Evolutionary conservation across 495 filamentous ascomycete species (phyloP).

Genomic region (Choiromyces venosus): DNA sequence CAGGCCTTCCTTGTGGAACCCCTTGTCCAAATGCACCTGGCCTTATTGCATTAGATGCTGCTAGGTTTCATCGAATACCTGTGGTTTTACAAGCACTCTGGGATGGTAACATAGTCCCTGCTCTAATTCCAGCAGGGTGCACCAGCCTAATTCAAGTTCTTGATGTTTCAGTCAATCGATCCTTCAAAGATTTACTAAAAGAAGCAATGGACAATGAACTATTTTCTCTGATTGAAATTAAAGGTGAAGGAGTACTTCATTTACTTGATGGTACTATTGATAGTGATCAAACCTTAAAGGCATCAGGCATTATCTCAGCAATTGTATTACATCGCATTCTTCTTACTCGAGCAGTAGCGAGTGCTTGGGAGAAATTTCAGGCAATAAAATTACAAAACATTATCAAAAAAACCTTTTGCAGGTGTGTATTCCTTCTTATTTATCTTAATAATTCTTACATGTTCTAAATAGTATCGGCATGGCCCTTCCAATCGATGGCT

Average conservation of each 20-base stretch:
- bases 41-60: neutral
- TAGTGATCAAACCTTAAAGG: neutral
- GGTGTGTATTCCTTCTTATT: no score
- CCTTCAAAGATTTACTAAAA: conserved; percentile 6
- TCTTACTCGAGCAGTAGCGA: no score
- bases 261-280: neutral
- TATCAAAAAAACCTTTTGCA: no score
- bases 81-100: neutral
- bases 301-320: neutral
- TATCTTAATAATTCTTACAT: no score
- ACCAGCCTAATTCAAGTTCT: conserved; percentile 4
- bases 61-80: neutral
- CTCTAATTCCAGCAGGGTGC: neutral
- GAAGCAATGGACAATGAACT: conserved; percentile 4
- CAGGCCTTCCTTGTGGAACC: no score
- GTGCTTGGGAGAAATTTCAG: no score
- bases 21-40: no score
- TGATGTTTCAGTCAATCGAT: neutral
- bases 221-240: neutral
- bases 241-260: no score
- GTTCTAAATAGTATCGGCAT: no score
- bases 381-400: no score
- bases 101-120: neutral
- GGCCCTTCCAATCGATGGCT: no score
- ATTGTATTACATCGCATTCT: neutral